Percentiles rank a stretch among this genome's conserved stretches.
Conservation (phyloP, 441 rosid genomes). For the Hypseocharis bilobata region DNA sequence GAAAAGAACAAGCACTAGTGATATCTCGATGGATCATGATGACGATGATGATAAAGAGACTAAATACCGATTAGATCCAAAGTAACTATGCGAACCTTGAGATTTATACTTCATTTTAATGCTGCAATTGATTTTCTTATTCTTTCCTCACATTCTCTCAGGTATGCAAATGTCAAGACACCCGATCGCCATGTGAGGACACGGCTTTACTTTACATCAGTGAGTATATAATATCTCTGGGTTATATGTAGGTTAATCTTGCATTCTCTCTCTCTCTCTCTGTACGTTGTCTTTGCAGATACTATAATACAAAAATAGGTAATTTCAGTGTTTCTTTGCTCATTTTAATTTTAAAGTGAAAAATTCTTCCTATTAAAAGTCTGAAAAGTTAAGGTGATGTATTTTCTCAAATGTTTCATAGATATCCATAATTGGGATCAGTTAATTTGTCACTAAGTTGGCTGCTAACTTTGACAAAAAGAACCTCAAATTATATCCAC, state of each 20-base stretch:
- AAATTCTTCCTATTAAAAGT: too few relatives aligned
- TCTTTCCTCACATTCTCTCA: constrained; percentile 22
- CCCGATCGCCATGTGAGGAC: constrained; percentile 99
- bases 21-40: constrained; percentile 57
- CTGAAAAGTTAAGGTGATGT: too few relatives aligned
- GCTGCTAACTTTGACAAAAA: too few relatives aligned
- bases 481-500: too few relatives aligned
- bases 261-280: background rate
- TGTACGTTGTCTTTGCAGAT: too few relatives aligned
- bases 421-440: background rate
- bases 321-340: background rate
- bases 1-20: constrained; percentile 66
- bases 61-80: constrained; percentile 94
- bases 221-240: constrained; percentile 33
- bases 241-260: background rate
- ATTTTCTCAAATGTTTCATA: too few relatives aligned
- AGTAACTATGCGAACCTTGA: constrained; percentile 31
- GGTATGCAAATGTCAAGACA: constrained; percentile 95
- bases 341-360: too few relatives aligned
- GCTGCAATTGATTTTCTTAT: constrained; percentile 12
- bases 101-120: constrained; percentile 8
- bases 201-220: constrained; percentile 96
- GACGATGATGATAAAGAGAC: constrained; percentile 97
- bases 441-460: too few relatives aligned
- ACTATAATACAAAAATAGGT: background rate